Conservation (phyloP, 2,329 filamentous ascomycete genomes). For the Corinectria fuckeliana region DNA sequence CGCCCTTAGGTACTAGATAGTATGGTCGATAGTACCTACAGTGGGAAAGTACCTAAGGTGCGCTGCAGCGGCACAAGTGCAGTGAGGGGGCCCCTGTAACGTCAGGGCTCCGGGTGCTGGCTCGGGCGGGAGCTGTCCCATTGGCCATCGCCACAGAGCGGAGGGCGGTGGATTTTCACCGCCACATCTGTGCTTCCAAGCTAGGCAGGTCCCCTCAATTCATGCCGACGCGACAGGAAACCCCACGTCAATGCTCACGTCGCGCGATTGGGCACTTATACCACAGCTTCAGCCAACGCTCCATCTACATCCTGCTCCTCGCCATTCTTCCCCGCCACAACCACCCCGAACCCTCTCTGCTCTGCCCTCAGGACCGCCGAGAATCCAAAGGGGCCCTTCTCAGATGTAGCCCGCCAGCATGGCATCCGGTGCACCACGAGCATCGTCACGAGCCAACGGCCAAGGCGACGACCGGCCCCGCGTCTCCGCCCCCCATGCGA, state of each 20-base stretch:
- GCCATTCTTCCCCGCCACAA: neutral
- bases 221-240: slow-evolving; percentile 18
- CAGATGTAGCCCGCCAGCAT: slow-evolving; percentile 49
- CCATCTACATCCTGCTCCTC: slow-evolving; percentile 7
- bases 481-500: slow-evolving; percentile 42
- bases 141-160: neutral
- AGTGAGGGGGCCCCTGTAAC: slow-evolving; percentile 1
- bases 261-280: slow-evolving; percentile 37
- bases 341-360: neutral
- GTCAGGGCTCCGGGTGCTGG: neutral
- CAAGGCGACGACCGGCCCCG: slow-evolving; percentile 45
- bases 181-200: slow-evolving; percentile 7
- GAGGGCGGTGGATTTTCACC: slow-evolving; percentile 4
- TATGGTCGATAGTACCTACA: too few relatives aligned
- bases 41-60: too few relatives aligned
- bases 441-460: slow-evolving; percentile 52
- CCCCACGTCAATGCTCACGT: slow-evolving; percentile 34
- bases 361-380: neutral
- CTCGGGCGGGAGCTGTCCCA: neutral
- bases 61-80: neutral
- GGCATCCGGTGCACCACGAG: slow-evolving; percentile 51
- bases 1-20: too few relatives aligned
- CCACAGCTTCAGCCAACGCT: slow-evolving; percentile 25
- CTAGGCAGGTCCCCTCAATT: neutral
- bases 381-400: slow-evolving; percentile 14